Conservation (phyloP, 2,329 filamentous ascomycete species). For the Aspergillus fijiensis region DNA sequence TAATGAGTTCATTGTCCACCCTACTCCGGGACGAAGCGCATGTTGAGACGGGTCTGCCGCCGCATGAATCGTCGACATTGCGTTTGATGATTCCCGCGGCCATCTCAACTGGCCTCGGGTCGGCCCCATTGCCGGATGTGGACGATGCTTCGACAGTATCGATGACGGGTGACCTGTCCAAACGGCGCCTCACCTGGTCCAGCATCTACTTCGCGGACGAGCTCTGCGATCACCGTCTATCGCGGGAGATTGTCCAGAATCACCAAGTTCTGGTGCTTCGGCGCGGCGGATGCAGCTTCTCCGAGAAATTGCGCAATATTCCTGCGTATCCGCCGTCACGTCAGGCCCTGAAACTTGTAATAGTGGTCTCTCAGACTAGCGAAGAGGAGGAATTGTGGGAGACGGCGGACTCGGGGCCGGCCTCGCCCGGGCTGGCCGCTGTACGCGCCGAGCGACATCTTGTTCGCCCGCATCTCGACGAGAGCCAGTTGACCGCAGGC, state of each 20-base stretch:
- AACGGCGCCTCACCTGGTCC: constrained; percentile 62
- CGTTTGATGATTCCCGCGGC: constrained; percentile 49
- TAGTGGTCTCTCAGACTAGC: constrained; percentile 70
- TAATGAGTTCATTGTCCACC: constrained; percentile 53
- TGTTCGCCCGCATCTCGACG: constrained; percentile 71
- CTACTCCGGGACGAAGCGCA: constrained; percentile 47
- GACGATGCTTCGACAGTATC: constrained; percentile 50
- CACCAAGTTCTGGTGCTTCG: constrained; percentile 79
- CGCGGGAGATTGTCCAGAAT: constrained; percentile 50
- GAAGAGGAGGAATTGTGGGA: constrained; percentile 44
- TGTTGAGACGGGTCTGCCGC: constrained; percentile 30
- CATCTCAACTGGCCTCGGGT: constrained; percentile 52
- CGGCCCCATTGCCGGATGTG: constrained; percentile 68
- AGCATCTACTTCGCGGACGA: constrained; percentile 69
- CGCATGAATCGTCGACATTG: constrained; percentile 31
- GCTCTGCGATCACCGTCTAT: constrained; percentile 61
- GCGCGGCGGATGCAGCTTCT: constrained; percentile 82
- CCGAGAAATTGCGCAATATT: constrained; percentile 79
- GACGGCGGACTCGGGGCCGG: constrained; percentile 16
- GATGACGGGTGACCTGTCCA: constrained; percentile 39
- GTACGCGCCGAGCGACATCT: constrained; percentile 42
- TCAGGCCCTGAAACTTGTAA: constrained; percentile 71
- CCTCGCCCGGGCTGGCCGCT: constrained; percentile 24
- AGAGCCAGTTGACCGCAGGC: constrained; percentile 67
- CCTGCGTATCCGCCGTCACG: constrained; percentile 67